Conservation (phyloP, 2,329 filamentous ascomycete genomes). For the Grosmannia huntii region DNA sequence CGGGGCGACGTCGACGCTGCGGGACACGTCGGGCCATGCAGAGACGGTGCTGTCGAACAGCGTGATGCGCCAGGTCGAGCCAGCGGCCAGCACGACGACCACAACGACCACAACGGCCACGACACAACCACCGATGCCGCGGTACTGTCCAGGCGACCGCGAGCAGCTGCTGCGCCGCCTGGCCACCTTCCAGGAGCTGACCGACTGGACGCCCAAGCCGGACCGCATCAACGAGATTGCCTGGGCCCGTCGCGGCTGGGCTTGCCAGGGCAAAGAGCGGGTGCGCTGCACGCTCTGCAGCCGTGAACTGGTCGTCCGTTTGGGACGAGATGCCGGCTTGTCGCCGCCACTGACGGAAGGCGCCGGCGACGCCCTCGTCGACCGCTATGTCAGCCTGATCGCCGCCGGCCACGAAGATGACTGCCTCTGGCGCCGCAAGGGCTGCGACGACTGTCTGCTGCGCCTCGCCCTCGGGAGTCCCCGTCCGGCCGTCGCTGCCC, state of each 20-base stretch:
- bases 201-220: conserved; percentile 88
- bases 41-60: conserved; percentile 24
- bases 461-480: conserved; percentile 52
- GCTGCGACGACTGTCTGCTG: conserved; percentile 63
- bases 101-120: neutral
- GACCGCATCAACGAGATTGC: conserved; percentile 75
- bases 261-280: conserved; percentile 69
- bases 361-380: conserved; percentile 57
- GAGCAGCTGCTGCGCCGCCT: conserved; percentile 69
- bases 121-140: conserved; percentile 30
- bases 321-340: conserved; percentile 41
- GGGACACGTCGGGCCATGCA: conserved; percentile 13
- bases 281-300: conserved; percentile 79
- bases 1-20: conserved; percentile 18
- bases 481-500: conserved; percentile 39
- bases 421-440: conserved; percentile 75
- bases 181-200: conserved; percentile 81
- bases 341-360: conserved; percentile 31
- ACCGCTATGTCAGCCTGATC: conserved; percentile 63
- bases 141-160: conserved; percentile 79
- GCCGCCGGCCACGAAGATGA: conserved; percentile 62
- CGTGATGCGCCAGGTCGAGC: conserved; percentile 24
- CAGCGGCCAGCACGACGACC: conserved; percentile 10
- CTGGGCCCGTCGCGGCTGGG: conserved; percentile 91
- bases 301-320: conserved; percentile 69